Evolutionary conservation across 108 stramenopile genomes (phyloP).

Genomic region (Stephanodiscus minutulus): DNA sequence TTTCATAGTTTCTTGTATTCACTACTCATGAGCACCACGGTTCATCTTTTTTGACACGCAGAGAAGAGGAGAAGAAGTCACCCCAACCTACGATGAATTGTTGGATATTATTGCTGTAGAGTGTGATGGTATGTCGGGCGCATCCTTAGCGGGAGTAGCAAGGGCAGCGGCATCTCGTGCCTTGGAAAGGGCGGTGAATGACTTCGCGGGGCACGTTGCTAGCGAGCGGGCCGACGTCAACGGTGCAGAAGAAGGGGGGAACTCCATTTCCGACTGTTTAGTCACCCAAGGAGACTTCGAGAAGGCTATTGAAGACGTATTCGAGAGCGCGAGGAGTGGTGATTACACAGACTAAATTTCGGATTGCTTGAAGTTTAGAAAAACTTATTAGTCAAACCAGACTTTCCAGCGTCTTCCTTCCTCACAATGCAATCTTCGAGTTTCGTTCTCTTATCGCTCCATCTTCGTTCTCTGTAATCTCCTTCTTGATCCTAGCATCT

Average conservation of each 20-base stretch:
- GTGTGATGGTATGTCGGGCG: conserved; percentile 83
- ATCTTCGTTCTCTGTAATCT: too few species aligned
- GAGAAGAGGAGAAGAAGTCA: conserved; percentile 11
- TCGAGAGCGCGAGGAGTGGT: conserved; percentile 44
- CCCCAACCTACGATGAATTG: conserved; percentile 63
- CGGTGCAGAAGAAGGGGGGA: conserved; percentile 10
- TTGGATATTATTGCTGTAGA: conserved; percentile 60
- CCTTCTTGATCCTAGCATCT: too few species aligned
- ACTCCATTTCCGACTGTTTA: conserved; percentile 66
- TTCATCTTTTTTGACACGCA: not conserved
- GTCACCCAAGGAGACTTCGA: conserved; percentile 70
- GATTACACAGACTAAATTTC: conserved; percentile 1
- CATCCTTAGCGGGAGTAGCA: conserved; percentile 74
- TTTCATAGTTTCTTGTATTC: conserved; percentile 17
- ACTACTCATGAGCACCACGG: not conserved
- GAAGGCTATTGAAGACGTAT: conserved; percentile 73
- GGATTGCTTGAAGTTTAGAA: too few species aligned
- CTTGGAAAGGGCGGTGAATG: conserved; percentile 74
- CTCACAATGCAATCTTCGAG: too few species aligned
- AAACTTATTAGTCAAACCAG: too few species aligned
- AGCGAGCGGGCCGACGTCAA: conserved; percentile 13
- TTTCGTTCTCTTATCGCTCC: too few species aligned
- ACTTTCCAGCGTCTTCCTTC: too few species aligned
- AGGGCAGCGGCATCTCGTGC: conserved; percentile 82
- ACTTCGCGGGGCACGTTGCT: conserved; percentile 47